Conservation (phyloP, 192 early-diverging fungal genomes). For the Diversispora epigaea region DNA sequence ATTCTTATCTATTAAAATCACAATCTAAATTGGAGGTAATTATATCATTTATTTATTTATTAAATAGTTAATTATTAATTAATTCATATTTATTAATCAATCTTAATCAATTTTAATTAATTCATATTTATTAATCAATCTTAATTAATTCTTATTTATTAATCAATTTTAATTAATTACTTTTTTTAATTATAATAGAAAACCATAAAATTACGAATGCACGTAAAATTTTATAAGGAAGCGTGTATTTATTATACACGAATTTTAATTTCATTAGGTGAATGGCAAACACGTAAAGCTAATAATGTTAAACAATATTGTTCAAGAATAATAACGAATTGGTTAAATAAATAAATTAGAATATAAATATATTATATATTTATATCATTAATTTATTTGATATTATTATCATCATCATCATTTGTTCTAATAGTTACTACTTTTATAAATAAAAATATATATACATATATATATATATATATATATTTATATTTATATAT, state of each 20-base stretch:
- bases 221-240: constrained; percentile 60
- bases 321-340: constrained; percentile 20
- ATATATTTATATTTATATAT: too few relatives aligned
- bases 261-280: constrained; percentile 49
- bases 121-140: neutral
- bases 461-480: too few relatives aligned
- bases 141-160: neutral
- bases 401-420: neutral
- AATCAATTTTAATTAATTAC: neutral
- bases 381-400: neutral
- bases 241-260: constrained; percentile 57
- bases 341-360: neutral
- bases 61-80: neutral
- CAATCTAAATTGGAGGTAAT: neutral
- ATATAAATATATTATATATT: neutral
- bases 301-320: constrained; percentile 38
- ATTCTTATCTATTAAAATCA: neutral
- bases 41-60: neutral
- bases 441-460: too few relatives aligned
- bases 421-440: too few relatives aligned
- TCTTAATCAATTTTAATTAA: neutral
- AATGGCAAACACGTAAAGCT: constrained; percentile 53
- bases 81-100: neutral
- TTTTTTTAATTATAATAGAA: constrained; percentile 36
- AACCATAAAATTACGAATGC: constrained; percentile 53